Conservation (phyloP, 2,329 filamentous ascomycete species). For the Aspergillus hortae region DNA sequence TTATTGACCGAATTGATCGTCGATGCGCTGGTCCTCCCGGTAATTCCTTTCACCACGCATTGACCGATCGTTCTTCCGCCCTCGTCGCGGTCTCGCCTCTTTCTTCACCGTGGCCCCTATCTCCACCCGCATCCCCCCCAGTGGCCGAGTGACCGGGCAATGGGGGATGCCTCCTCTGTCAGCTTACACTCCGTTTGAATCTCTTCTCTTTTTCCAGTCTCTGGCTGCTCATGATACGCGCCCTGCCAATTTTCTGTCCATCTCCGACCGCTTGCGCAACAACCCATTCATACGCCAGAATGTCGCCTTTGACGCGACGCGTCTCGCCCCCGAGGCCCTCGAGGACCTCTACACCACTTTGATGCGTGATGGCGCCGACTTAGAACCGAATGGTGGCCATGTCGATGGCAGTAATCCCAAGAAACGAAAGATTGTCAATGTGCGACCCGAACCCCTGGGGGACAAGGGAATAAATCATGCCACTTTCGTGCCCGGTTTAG, state of each 20-base stretch:
- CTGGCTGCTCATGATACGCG: constrained; percentile 66
- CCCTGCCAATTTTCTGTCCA: constrained; percentile 63
- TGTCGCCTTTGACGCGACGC: constrained; percentile 66
- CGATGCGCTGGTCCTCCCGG: background rate
- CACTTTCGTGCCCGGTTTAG: constrained; percentile 65
- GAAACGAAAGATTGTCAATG: constrained; percentile 71
- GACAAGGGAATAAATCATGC: constrained; percentile 62
- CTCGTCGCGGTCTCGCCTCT: constrained; percentile 7
- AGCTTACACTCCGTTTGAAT: constrained; percentile 80
- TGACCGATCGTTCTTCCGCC: background rate
- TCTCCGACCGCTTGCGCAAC: constrained; percentile 70
- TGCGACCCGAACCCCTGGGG: constrained; percentile 60
- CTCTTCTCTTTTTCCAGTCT: constrained; percentile 78
- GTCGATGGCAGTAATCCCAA: constrained; percentile 50
- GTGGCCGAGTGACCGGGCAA: constrained; percentile 38
- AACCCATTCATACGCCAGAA: constrained; percentile 70
- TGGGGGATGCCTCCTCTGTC: constrained; percentile 58
- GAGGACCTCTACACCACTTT: constrained; percentile 74
- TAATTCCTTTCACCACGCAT: background rate
- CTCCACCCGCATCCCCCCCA: constrained; percentile 29
- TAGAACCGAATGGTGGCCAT: constrained; percentile 29
- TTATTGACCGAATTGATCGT: background rate
- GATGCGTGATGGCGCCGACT: constrained; percentile 67
- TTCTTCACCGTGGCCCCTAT: constrained; percentile 36
- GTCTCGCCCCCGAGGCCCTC: constrained; percentile 73